phyloP scores from a whole-genome alignment of 2,329 filamentous ascomycete species.

The Xylaria sp. region DNA sequence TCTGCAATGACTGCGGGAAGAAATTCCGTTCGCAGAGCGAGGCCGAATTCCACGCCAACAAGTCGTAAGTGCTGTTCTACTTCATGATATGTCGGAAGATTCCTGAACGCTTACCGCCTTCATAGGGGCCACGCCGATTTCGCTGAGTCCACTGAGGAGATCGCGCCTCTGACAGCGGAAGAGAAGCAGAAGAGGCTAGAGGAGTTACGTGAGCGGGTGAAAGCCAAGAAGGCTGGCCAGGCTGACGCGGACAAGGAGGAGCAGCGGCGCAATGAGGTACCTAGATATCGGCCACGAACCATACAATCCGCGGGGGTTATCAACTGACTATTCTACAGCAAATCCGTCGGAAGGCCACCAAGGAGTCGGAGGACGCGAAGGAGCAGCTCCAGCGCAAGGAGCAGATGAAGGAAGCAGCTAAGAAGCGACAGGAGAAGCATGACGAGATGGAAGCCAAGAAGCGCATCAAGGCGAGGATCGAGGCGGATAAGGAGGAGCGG shows the following conservation, averaged over 20 bases:
- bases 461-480: slow-evolving; percentile 89
- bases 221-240: slow-evolving; percentile 71
- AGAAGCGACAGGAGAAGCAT: slow-evolving; percentile 84
- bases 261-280: slow-evolving; percentile 81
- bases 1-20: slow-evolving; percentile 96
- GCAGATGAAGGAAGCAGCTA: slow-evolving; percentile 85
- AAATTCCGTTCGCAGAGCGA: slow-evolving; percentile 80
- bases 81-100: background rate
- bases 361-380: slow-evolving; percentile 85
- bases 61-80: slow-evolving; percentile 60
- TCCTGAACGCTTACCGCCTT: background rate
- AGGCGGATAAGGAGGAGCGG: slow-evolving; percentile 89
- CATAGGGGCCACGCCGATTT: slow-evolving; percentile 83
- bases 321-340: slow-evolving; percentile 45
- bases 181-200: slow-evolving; percentile 82
- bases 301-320: background rate
- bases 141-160: slow-evolving; percentile 88
- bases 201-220: slow-evolving; percentile 72
- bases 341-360: slow-evolving; percentile 84
- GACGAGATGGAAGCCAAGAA: slow-evolving; percentile 85
- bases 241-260: slow-evolving; percentile 77
- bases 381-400: slow-evolving; percentile 88
- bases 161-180: slow-evolving; percentile 87
- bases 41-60: slow-evolving; percentile 88
- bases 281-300: too few relatives aligned